Conservation (phyloP, 352 stramenopile species). For the Globisporangium barbulae region DNA sequence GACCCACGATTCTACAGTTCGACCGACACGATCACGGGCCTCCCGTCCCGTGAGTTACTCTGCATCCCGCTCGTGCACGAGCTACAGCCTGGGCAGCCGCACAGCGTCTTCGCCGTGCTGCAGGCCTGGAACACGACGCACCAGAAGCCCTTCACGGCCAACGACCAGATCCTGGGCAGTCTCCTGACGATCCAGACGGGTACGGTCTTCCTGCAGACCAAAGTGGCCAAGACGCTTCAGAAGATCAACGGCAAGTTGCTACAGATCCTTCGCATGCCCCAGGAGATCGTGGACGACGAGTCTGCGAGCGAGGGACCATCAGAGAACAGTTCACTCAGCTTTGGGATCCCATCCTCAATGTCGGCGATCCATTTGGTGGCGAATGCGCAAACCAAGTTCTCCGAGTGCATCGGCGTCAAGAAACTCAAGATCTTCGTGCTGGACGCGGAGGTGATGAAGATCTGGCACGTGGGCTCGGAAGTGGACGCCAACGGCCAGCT, state of each 20-base stretch:
- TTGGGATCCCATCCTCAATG: not conserved
- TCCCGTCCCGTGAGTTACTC: slow-evolving; percentile 54
- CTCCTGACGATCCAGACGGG: slow-evolving; percentile 61
- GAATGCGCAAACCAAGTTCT: slow-evolving; percentile 47
- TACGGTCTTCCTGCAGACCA: slow-evolving; percentile 49
- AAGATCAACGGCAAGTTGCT: slow-evolving; percentile 60
- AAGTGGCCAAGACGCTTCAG: slow-evolving; percentile 42
- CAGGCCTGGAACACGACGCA: slow-evolving; percentile 71
- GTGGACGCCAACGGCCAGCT: slow-evolving; percentile 18
- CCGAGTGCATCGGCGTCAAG: slow-evolving; percentile 56
- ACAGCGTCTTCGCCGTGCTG: slow-evolving; percentile 58
- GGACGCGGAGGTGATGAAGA: slow-evolving; percentile 40
- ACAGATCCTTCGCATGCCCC: slow-evolving; percentile 42
- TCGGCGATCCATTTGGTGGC: slow-evolving; percentile 53
- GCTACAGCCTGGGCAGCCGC: slow-evolving; percentile 27
- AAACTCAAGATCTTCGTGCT: slow-evolving; percentile 68
- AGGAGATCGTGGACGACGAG: slow-evolving; percentile 31
- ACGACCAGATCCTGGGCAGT: slow-evolving; percentile 66
- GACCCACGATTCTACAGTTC: slow-evolving; percentile 74
- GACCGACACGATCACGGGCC: slow-evolving; percentile 63
- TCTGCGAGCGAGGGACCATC: not conserved
- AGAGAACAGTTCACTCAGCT: not conserved
- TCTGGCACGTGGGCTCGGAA: slow-evolving; percentile 49
- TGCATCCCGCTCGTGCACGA: slow-evolving; percentile 67
- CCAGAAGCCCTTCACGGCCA: slow-evolving; percentile 67